Conservation (phyloP, 805 yeast species). For the Sugiyamaella qingdaonensis region DNA sequence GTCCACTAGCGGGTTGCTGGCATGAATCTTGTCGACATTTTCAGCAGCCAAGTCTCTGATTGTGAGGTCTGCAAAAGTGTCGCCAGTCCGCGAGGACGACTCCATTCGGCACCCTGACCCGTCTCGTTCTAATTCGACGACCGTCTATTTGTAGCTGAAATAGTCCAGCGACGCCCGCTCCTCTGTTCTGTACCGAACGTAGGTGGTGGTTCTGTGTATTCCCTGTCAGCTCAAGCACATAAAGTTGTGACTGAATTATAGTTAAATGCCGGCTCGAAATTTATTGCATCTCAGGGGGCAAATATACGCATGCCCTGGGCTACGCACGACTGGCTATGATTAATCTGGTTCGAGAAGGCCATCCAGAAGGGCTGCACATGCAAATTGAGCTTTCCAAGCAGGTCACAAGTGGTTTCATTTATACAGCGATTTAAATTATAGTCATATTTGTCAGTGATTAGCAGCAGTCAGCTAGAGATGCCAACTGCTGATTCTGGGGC, state of each 20-base stretch:
- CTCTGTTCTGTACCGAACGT: neutral
- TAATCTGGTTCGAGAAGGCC: too few relatives aligned
- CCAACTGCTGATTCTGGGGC: too few relatives aligned
- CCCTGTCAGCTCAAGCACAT: neutral
- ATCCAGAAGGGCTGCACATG: too few relatives aligned
- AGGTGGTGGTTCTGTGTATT: neutral
- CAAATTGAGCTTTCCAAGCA: too few relatives aligned
- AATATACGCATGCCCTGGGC: neutral
- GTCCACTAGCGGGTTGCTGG: conserved; percentile 16
- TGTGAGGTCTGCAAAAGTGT: neutral
- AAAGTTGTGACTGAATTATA: neutral
- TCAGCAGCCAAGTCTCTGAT: neutral
- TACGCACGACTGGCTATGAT: neutral
- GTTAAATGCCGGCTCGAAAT: neutral
- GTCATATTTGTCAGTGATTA: too few relatives aligned
- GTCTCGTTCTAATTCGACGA: neutral
- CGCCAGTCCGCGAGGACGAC: neutral
- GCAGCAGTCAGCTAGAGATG: too few relatives aligned
- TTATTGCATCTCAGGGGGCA: neutral
- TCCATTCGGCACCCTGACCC: neutral
- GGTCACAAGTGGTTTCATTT: too few relatives aligned
- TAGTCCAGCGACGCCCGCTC: neutral
- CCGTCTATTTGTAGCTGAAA: neutral
- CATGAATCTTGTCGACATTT: neutral
- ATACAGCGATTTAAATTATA: too few relatives aligned